Evolutionary conservation across 331 rosid genomes (phyloP).

Genomic region (Malus hybrid): DNA sequence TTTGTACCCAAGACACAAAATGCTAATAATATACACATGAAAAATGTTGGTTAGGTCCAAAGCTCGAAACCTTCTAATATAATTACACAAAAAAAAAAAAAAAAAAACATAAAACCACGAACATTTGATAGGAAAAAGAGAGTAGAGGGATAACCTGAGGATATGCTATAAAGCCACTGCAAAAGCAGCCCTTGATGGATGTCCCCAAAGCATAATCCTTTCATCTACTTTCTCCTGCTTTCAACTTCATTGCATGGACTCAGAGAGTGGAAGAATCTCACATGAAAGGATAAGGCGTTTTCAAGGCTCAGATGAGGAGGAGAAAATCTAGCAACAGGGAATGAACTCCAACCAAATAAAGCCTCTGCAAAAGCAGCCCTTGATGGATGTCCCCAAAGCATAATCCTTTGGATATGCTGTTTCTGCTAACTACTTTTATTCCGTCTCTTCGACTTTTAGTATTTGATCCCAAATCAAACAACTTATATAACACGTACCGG

Average conservation of each 20-base stretch:
- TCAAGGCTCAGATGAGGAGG: neutral
- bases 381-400: neutral
- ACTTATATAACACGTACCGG: neutral
- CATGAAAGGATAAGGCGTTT: neutral
- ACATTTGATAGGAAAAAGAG: neutral
- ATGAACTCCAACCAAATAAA: neutral
- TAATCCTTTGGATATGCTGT: constrained; percentile 15
- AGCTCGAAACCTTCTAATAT: neutral
- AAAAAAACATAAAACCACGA: too few relatives aligned
- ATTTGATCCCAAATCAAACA: neutral
- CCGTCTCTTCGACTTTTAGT: neutral
- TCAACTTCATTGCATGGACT: neutral
- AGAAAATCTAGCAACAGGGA: neutral
- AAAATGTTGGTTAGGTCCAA: neutral
- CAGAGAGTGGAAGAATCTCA: constrained; percentile 8
- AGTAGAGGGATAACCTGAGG: neutral
- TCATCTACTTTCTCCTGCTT: neutral
- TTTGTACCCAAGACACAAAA: neutral
- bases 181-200: too few relatives aligned
- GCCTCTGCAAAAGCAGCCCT: neutral
- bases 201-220: neutral
- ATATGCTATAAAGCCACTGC: neutral
- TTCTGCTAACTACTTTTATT: neutral
- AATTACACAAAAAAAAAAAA: neutral
- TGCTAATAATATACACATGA: neutral